These are phyloP conservation scores for Linum usitatissimum DNA, from an alignment of 345 rosid genomes.

Conservation along the genomic window DNA sequence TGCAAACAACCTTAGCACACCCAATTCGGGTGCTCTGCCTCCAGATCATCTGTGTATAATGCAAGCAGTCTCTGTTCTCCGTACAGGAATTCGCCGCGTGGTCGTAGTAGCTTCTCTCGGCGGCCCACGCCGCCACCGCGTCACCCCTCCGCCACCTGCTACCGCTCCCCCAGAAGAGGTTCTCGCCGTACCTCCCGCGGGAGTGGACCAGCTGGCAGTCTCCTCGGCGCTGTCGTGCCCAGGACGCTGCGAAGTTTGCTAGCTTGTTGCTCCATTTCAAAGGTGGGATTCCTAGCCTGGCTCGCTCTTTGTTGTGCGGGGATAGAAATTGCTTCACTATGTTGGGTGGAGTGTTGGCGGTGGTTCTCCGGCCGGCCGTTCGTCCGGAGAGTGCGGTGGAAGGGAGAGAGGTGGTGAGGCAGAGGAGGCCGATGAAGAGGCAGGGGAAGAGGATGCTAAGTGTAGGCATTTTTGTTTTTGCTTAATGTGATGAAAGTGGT, in stretches of 20 bases:
- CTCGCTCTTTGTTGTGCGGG: constrained; percentile 38
- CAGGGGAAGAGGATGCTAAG: too few species aligned
- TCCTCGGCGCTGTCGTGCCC: constrained; percentile 28
- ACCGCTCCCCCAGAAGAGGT: constrained; percentile 57
- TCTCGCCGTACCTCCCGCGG: constrained; percentile 41
- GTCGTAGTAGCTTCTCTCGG: constrained; percentile 36
- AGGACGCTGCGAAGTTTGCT: constrained; percentile 31
- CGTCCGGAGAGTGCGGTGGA: constrained; percentile 1
- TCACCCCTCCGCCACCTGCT: constrained; percentile 34
- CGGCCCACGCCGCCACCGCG: constrained; percentile 47
- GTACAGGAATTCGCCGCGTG: constrained; percentile 33
- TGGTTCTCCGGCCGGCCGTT: constrained; percentile 4
- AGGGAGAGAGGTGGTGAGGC: constrained; percentile 17
- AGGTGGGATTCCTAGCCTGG: constrained; percentile 37
- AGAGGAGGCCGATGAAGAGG: constrained; percentile 1
- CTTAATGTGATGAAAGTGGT: too few species aligned
- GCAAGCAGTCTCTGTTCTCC: constrained; percentile 31
- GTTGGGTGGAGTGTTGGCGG: background rate
- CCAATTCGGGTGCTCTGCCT: constrained; percentile 43
- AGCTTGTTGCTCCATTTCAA: constrained; percentile 49
- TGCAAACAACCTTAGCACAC: constrained; percentile 37
- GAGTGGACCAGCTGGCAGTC: constrained; percentile 51
- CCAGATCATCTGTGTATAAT: constrained; percentile 65
- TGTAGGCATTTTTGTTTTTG: too few species aligned
- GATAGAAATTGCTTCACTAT: constrained; percentile 26